Conservation (phyloP, 2,329 filamentous ascomycete genomes). For the Pseudocercospora cruenta region DNA sequence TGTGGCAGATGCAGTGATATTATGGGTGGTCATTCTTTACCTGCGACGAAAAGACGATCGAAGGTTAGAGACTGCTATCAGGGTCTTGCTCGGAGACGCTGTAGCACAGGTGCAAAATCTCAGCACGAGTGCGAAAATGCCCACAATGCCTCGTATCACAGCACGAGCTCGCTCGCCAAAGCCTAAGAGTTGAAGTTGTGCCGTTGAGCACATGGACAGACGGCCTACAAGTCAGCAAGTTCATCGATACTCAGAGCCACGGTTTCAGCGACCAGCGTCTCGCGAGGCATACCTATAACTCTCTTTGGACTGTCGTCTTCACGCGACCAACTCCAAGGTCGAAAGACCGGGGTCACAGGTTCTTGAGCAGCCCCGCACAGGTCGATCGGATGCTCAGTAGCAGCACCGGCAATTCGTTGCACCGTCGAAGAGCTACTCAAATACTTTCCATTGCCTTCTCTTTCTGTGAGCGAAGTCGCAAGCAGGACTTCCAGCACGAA, state of each 20-base stretch:
- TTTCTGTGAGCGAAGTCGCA: not conserved
- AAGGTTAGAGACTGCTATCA: constrained; percentile 72
- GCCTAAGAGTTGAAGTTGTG: not conserved
- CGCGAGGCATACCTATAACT: not conserved
- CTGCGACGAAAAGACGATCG: constrained; percentile 72
- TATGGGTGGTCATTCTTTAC: constrained; percentile 70
- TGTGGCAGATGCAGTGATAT: constrained; percentile 68
- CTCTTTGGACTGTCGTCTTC: not conserved
- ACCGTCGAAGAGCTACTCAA: not conserved
- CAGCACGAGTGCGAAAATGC: constrained; percentile 39
- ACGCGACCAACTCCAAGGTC: not conserved
- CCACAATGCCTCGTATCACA: constrained; percentile 33
- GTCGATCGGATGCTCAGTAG: not conserved
- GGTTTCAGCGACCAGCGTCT: not conserved
- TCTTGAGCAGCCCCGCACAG: not conserved
- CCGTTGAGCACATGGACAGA: not conserved
- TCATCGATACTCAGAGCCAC: not conserved
- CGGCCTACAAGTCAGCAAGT: not conserved
- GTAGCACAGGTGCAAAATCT: constrained; percentile 42
- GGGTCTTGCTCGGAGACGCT: constrained; percentile 61
- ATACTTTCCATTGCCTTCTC: not conserved
- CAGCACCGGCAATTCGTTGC: not conserved
- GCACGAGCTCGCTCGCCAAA: constrained; percentile 15
- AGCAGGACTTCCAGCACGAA: too few species aligned
- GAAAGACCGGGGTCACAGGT: not conserved